A percentile compares a stretch with the other conserved stretches of the same genome.
Evolutionary conservation across 192 early-diverging fungal species (phyloP).

Genomic region (Rhizoclosmatium globosum): DNA sequence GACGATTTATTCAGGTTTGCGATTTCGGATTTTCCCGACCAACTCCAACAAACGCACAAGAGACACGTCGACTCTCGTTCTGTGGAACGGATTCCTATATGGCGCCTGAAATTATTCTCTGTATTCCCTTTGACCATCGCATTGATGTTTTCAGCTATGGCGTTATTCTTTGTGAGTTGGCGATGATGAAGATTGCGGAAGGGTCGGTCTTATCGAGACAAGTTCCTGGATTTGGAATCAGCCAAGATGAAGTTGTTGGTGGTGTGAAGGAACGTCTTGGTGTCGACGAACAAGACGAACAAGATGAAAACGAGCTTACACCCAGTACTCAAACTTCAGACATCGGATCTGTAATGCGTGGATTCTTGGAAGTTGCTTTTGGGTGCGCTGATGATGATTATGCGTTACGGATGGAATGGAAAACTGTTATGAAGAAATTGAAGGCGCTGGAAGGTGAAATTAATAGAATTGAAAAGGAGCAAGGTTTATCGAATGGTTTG

Average conservation of each 20-base stretch:
- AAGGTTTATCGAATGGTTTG: constrained; percentile 13
- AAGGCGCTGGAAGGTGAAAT: constrained; percentile 46
- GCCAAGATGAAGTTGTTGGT: neutral
- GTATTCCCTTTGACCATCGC: constrained; percentile 47
- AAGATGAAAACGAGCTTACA: constrained; percentile 39
- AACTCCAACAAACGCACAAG: constrained; percentile 39
- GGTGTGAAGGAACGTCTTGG: constrained; percentile 3
- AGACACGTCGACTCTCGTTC: constrained; percentile 45
- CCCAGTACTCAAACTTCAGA: neutral
- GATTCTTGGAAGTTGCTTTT: constrained; percentile 44
- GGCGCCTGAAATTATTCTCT: constrained; percentile 59
- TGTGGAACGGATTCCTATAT: constrained; percentile 59
- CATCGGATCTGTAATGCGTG: constrained; percentile 19
- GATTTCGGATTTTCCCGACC: constrained; percentile 55
- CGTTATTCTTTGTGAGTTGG: constrained; percentile 53
- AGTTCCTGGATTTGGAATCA: constrained; percentile 23
- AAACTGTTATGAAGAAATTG: constrained; percentile 47
- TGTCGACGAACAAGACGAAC: constrained; percentile 10
- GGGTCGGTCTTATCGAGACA: neutral
- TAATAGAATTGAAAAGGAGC: constrained; percentile 35
- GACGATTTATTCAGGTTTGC: constrained; percentile 37
- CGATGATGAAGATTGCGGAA: constrained; percentile 30
- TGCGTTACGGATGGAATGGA: constrained; percentile 41
- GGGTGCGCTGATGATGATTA: constrained; percentile 44
- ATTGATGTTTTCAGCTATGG: constrained; percentile 58